Evolutionary conservation across 441 rosid species (phyloP).

Genomic region (Pelargonium myrrhifolium): DNA sequence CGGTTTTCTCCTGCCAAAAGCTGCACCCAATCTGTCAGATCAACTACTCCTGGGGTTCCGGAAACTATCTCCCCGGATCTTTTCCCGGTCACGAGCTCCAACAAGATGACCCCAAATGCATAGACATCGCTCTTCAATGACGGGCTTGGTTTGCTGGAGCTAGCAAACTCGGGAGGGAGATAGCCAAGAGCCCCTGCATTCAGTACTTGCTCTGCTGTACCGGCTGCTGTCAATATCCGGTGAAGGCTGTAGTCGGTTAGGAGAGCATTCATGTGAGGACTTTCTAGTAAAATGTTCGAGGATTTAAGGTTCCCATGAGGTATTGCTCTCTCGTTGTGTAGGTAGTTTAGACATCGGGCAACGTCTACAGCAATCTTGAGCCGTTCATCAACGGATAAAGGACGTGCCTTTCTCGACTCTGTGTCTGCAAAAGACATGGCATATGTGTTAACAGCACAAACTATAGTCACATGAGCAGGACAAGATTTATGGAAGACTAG

Average conservation of each 20-base stretch:
- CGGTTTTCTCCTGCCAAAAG: constrained; percentile 39
- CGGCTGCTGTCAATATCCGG: constrained; percentile 51
- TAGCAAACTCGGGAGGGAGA: constrained; percentile 64
- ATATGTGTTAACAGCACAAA: not conserved
- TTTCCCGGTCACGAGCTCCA: constrained; percentile 56
- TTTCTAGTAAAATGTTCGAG: constrained; percentile 45
- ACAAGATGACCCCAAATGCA: constrained; percentile 54
- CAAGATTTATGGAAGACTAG: too few species aligned
- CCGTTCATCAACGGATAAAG: constrained; percentile 39
- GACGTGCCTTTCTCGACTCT: constrained; percentile 34
- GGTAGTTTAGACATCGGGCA: constrained; percentile 55
- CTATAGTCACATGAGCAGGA: too few species aligned
- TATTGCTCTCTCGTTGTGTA: constrained; percentile 56
- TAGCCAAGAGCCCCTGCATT: constrained; percentile 65
- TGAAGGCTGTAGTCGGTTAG: constrained; percentile 67
- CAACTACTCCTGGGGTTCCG: constrained; percentile 45
- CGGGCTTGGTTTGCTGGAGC: constrained; percentile 57
- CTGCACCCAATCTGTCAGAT: constrained; percentile 60
- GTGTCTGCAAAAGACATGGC: constrained; percentile 35
- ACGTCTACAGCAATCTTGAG: constrained; percentile 44
- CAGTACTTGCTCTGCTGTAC: constrained; percentile 63
- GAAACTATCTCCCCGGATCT: constrained; percentile 49
- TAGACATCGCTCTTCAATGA: constrained; percentile 66
- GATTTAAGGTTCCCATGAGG: constrained; percentile 77
- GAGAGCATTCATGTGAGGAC: constrained; percentile 35